Evolutionary conservation across 2,329 filamentous ascomycete genomes (phyloP).

Genomic region (Herpomyces periplanetae): DNA sequence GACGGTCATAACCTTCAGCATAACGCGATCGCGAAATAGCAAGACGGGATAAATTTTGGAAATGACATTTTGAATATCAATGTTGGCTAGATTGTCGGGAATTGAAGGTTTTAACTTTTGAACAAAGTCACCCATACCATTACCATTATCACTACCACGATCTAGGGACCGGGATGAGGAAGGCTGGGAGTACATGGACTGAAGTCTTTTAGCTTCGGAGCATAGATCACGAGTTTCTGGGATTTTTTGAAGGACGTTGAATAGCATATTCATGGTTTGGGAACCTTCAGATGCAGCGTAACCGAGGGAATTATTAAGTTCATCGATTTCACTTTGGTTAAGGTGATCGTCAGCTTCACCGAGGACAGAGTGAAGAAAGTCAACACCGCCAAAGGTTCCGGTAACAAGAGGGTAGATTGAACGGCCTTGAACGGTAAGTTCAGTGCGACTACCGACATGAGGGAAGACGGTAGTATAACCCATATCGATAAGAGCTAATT

Average conservation of each 20-base stretch:
- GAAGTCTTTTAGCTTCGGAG: too few species aligned
- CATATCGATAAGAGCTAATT: constrained; percentile 53
- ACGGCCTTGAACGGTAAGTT: constrained; percentile 22
- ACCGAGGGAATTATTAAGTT: constrained; percentile 44
- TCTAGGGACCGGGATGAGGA: too few species aligned
- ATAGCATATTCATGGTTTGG: constrained; percentile 29
- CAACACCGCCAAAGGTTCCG: constrained; percentile 72
- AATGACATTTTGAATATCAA: constrained; percentile 28
- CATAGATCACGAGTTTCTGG: too few species aligned
- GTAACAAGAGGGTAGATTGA: constrained; percentile 47
- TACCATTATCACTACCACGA: too few species aligned
- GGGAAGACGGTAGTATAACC: constrained; percentile 48
- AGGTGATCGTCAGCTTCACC: constrained; percentile 57
- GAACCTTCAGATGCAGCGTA: constrained; percentile 21
- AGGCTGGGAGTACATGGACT: too few species aligned
- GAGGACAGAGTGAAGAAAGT: constrained; percentile 62
- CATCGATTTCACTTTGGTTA: constrained; percentile 58
- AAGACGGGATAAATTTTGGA: constrained; percentile 57
- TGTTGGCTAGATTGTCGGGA: too few species aligned
- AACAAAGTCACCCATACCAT: too few species aligned
- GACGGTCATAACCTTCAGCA: constrained; percentile 34
- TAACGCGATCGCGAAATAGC: constrained; percentile 55
- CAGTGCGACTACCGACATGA: constrained; percentile 38
- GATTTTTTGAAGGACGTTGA: constrained; percentile 40
- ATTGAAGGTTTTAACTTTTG: too few species aligned